Percentiles rank a stretch among this genome's conserved stretches.
Evolutionary conservation across 352 stramenopile species (phyloP).

Genomic region (Pythium volutum): DNA sequence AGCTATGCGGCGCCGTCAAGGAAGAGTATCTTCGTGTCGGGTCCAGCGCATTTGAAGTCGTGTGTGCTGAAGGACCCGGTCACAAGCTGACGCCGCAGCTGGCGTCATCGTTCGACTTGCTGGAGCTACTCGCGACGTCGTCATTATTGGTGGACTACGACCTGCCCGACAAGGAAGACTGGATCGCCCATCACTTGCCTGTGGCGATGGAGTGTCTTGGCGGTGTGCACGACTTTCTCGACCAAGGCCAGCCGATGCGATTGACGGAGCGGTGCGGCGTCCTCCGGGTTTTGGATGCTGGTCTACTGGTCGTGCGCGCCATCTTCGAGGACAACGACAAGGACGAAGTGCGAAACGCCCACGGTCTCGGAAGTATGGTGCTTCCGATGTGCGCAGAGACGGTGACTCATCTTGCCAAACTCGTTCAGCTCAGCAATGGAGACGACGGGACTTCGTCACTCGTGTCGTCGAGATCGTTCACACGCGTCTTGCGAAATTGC

Average conservation of each 20-base stretch:
- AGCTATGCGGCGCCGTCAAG: conserved; percentile 38
- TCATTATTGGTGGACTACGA: conserved; percentile 45
- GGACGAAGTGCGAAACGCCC: conserved; percentile 28
- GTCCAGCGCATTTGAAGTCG: conserved; percentile 38
- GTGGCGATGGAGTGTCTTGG: conserved; percentile 70
- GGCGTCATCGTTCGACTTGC: conserved; percentile 38
- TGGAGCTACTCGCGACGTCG: conserved; percentile 40
- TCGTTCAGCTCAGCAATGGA: conserved; percentile 1
- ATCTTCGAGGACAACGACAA: conserved; percentile 56
- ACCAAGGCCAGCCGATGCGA: conserved; percentile 10
- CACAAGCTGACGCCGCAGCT: conserved; percentile 42
- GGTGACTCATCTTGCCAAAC: conserved; percentile 40
- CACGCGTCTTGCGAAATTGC: conserved; percentile 31
- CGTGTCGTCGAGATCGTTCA: conserved; percentile 6
- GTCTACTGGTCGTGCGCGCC: conserved; percentile 46
- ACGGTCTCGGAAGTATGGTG: conserved; percentile 32
- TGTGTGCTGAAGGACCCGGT: conserved; percentile 51
- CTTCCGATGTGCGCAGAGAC: conserved; percentile 55
- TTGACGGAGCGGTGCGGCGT: conserved; percentile 31
- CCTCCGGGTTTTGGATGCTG: conserved; percentile 57
- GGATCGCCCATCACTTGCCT: conserved; percentile 53
- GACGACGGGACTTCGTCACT: neutral
- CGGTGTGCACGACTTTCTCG: conserved; percentile 52
- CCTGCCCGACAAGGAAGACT: conserved; percentile 46
- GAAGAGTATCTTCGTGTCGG: conserved; percentile 42